A percentile compares a stretch with the other conserved stretches of the same genome.
Conservation (phyloP, 1,284 basidiomycete species). For the Retiboletus fuscus region DNA sequence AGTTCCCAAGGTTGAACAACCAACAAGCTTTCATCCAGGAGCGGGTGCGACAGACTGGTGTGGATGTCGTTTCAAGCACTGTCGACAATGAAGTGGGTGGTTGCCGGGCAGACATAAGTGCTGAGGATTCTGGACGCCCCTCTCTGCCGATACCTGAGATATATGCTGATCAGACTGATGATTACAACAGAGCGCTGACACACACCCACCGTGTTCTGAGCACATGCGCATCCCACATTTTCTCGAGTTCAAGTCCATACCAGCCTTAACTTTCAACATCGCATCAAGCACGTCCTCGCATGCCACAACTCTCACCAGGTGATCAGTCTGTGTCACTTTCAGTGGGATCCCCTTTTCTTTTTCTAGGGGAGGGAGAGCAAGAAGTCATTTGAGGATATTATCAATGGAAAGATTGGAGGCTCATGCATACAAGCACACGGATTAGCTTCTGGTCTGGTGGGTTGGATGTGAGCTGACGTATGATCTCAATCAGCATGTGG, state of each 20-base stretch:
- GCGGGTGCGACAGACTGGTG: too few species aligned
- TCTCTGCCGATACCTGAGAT: conserved; percentile 82
- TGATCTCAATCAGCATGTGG: conserved; percentile 90
- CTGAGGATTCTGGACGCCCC: too few species aligned
- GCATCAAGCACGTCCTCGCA: conserved; percentile 74
- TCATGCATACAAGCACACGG: conserved; percentile 85
- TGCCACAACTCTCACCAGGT: conserved; percentile 92
- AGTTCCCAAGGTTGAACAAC: too few species aligned
- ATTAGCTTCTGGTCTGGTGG: conserved; percentile 59
- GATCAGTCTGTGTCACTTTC: conserved; percentile 85
- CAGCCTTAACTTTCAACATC: conserved; percentile 91
- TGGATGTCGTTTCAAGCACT: too few species aligned
- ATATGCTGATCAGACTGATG: conserved; percentile 7
- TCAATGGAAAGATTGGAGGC: conserved; percentile 94
- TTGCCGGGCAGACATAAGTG: too few species aligned
- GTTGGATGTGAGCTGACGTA: conserved; percentile 79
- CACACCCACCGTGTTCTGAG: conserved; percentile 86
- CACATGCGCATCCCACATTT: conserved; percentile 92
- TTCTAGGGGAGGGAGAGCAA: conserved; percentile 64
- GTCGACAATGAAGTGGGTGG: too few species aligned
- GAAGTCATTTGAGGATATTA: conserved; percentile 88
- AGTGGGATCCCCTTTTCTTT: conserved; percentile 53
- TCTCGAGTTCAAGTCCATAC: conserved; percentile 85
- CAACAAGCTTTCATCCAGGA: too few species aligned
- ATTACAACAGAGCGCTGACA: neutral